phyloP scores from a whole-genome alignment of 2,329 filamentous ascomycete genomes.

The Curvularia sp. region DNA sequence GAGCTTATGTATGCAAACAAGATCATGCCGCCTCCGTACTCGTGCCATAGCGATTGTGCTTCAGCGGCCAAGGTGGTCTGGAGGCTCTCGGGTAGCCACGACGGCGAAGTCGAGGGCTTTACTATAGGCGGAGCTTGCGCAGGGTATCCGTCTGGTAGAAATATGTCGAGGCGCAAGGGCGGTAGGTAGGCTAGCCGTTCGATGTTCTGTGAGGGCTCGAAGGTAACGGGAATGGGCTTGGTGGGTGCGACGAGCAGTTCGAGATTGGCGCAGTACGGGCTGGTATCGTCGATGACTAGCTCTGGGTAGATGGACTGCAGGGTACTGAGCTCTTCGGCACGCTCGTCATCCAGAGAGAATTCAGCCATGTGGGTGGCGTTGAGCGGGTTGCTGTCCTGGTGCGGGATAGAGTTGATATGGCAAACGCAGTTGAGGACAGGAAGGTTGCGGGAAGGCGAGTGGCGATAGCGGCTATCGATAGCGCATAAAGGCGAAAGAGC shows the following conservation, averaged over 20 bases:
- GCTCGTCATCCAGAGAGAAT: constrained; percentile 59
- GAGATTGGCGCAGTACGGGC: constrained; percentile 58
- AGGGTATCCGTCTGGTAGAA: constrained; percentile 65
- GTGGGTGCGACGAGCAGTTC: constrained; percentile 64
- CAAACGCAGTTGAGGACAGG: neutral
- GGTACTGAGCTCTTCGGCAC: constrained; percentile 65
- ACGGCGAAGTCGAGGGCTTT: constrained; percentile 56
- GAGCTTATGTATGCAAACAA: constrained; percentile 68
- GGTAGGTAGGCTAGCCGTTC: constrained; percentile 63
- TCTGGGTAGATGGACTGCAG: constrained; percentile 70
- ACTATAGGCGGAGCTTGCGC: constrained; percentile 59
- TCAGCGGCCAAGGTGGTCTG: constrained; percentile 57
- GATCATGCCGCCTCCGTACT: constrained; percentile 64
- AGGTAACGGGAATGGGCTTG: constrained; percentile 54
- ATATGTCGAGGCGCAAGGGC: constrained; percentile 61
- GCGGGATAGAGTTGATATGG: constrained; percentile 19
- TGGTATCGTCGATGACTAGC: constrained; percentile 57
- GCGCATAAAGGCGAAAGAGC: constrained; percentile 19
- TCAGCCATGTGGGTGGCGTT: constrained; percentile 35
- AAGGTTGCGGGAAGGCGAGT: constrained; percentile 23
- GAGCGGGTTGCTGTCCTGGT: neutral
- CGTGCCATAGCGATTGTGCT: constrained; percentile 64
- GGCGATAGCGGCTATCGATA: constrained; percentile 20
- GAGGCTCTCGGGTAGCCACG: constrained; percentile 61
- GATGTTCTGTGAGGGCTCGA: constrained; percentile 47